Evolutionary conservation across 148 eudicot species (phyloP).

Genomic region (Hydrangea macrophylla): DNA sequence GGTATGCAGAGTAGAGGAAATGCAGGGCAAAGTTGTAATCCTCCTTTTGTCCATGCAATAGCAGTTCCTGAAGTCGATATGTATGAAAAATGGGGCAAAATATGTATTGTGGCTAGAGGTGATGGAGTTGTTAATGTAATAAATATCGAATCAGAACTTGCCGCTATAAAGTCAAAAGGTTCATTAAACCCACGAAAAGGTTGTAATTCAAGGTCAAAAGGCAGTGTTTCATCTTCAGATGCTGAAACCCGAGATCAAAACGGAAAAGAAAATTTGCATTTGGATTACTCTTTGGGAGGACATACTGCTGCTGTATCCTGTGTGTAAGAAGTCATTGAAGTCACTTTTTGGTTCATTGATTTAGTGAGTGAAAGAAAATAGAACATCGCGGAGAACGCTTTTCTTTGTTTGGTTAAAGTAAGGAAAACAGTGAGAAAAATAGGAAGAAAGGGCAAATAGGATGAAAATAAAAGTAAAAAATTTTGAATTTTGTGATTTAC

Average conservation of each 20-base stretch:
- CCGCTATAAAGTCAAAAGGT: constrained; percentile 43
- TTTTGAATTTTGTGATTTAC: no score
- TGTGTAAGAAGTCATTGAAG: constrained; percentile 84
- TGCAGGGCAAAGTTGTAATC: constrained; percentile 64
- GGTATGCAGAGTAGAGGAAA: constrained; percentile 28
- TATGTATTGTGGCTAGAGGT: constrained; percentile 86
- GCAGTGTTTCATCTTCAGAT: constrained; percentile 27
- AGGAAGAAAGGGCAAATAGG: no score
- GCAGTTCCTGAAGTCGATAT: constrained; percentile 83
- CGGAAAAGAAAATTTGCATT: constrained; percentile 44
- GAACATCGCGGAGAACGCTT: no score
- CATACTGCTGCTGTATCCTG: constrained; percentile 88
- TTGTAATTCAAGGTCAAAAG: constrained; percentile 32
- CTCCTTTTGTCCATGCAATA: constrained; percentile 89
- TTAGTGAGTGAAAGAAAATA: no score
- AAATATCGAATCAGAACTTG: constrained; percentile 68
- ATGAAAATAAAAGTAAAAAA: no score
- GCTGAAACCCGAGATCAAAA: constrained; percentile 32
- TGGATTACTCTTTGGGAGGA: constrained; percentile 80
- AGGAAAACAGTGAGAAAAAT: no score
- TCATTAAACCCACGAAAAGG: constrained; percentile 31
- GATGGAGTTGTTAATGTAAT: constrained; percentile 87
- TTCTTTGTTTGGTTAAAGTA: no score
- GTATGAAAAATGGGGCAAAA: constrained; percentile 66
- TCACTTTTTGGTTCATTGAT: no score